Conservation (phyloP, 371 early-diverging fungal species). For the Saksenaea oblongispora region DNA sequence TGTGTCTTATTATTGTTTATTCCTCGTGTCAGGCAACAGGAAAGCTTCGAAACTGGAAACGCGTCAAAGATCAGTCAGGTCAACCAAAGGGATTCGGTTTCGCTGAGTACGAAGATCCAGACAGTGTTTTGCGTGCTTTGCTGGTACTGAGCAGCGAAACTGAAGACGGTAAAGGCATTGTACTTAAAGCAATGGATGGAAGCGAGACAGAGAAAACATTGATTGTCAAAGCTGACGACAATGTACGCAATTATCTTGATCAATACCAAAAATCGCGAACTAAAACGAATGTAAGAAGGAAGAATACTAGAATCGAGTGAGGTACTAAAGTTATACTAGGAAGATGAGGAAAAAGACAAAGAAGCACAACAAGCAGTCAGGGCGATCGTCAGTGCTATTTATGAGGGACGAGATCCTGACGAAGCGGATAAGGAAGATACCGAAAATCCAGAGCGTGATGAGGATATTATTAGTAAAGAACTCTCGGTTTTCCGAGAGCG, state of each 20-base stretch:
- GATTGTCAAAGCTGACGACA: conserved; percentile 76
- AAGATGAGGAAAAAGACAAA: conserved; percentile 12
- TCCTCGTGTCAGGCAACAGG: conserved; percentile 58
- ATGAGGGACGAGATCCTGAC: conserved; percentile 32
- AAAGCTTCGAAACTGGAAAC: conserved; percentile 69
- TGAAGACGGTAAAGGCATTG: conserved; percentile 43
- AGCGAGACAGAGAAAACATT: conserved; percentile 58
- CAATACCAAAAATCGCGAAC: conserved; percentile 50
- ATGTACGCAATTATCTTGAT: conserved; percentile 64
- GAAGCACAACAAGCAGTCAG: conserved; percentile 33
- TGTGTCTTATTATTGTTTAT: conserved; percentile 5
- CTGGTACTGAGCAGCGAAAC: conserved; percentile 73
- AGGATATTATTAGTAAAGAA: conserved; percentile 62
- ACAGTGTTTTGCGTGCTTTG: conserved; percentile 67
- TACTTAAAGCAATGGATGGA: conserved; percentile 61
- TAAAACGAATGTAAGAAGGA: conserved; percentile 34
- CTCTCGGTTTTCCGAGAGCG: conserved; percentile 68
- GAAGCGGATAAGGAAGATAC: conserved; percentile 9
- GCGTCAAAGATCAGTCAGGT: conserved; percentile 67
- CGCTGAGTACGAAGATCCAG: conserved; percentile 74
- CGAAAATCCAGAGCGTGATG: conserved; percentile 25
- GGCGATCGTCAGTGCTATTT: conserved; percentile 46
- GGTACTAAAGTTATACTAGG: neutral
- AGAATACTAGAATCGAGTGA: neutral
- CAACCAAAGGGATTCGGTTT: conserved; percentile 82